Percentiles rank a stretch among this genome's conserved stretches.
These are phyloP conservation scores for Yamadazyma sp. DNA, from an alignment of 1,139 yeast genomes.

Conservation along the genomic window DNA sequence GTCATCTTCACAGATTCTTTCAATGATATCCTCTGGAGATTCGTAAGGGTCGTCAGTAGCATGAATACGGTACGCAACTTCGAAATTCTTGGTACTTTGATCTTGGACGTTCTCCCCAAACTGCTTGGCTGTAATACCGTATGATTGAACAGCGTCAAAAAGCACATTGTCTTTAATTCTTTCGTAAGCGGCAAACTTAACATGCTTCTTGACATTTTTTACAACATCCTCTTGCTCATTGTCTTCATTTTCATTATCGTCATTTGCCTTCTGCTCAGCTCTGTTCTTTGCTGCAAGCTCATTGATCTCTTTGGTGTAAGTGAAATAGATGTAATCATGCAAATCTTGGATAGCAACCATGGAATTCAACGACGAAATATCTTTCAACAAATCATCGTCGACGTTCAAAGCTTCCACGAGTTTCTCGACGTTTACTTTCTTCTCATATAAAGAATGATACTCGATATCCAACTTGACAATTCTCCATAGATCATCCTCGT, in stretches of 20 bases:
- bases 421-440: slow-evolving; percentile 62
- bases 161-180: slow-evolving; percentile 68
- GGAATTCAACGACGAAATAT: slow-evolving; percentile 56
- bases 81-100: slow-evolving; percentile 46
- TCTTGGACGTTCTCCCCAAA: slow-evolving; percentile 83
- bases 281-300: slow-evolving; percentile 29
- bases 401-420: slow-evolving; percentile 55
- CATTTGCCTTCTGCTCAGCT: slow-evolving; percentile 9
- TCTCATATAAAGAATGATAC: slow-evolving; percentile 81
- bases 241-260: slow-evolving; percentile 13
- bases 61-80: slow-evolving; percentile 62
- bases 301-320: slow-evolving; percentile 71
- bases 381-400: slow-evolving; percentile 60
- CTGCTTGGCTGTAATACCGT: slow-evolving; percentile 77
- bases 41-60: slow-evolving; percentile 71
- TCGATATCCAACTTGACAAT: slow-evolving; percentile 84
- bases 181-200: slow-evolving; percentile 73
- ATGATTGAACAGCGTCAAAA: slow-evolving; percentile 66
- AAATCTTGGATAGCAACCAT: slow-evolving; percentile 87
- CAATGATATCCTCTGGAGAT: slow-evolving; percentile 65
- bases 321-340: slow-evolving; percentile 79
- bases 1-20: slow-evolving; percentile 52
- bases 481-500: slow-evolving; percentile 91
- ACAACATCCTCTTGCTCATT: slow-evolving; percentile 11
- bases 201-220: slow-evolving; percentile 53